Percentiles rank a stretch among this genome's conserved stretches.
These are phyloP conservation scores for Ceratobasidium papillatum DNA, from an alignment of 1,284 basidiomycete species.

Conservation along the genomic window DNA sequence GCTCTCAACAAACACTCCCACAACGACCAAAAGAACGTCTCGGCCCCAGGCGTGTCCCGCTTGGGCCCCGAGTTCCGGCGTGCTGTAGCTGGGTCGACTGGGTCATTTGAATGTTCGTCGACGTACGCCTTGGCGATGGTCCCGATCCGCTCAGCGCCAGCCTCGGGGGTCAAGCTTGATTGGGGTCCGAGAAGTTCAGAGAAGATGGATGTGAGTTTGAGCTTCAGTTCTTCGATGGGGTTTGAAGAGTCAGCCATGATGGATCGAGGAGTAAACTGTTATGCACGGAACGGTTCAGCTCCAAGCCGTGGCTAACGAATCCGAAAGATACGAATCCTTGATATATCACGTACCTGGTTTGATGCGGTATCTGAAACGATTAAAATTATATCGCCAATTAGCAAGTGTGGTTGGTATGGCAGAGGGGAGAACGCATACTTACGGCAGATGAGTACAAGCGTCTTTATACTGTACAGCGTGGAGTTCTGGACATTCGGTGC, in stretches of 20 bases:
- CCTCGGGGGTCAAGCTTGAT: not conserved
- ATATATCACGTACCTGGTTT: not conserved
- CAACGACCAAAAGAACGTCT: slow-evolving; percentile 31
- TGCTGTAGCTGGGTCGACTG: not conserved
- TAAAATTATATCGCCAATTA: not conserved
- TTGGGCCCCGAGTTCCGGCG: slow-evolving; percentile 11
- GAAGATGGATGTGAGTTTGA: not conserved
- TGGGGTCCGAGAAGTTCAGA: not conserved
- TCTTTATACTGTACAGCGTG: slow-evolving; percentile 23
- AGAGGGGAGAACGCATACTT: not conserved
- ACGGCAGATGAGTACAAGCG: not conserved
- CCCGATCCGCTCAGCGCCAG: not conserved
- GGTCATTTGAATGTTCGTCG: not conserved
- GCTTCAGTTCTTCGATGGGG: not conserved
- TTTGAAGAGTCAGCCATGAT: slow-evolving; percentile 14
- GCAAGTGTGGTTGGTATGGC: not conserved
- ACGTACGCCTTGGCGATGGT: slow-evolving; percentile 6
- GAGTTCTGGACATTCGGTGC: not conserved
- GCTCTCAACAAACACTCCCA: slow-evolving; percentile 17
- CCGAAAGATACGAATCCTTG: not conserved
- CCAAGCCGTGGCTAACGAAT: not conserved
- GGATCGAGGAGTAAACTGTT: not conserved
- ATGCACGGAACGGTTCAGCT: not conserved
- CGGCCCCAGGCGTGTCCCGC: slow-evolving; percentile 34
- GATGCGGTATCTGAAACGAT: not conserved